Percentiles rank a stretch among this genome's conserved stretches.
phyloP scores from a whole-genome alignment of 73 alveolate genomes.

The Uronychia setigera region DNA sequence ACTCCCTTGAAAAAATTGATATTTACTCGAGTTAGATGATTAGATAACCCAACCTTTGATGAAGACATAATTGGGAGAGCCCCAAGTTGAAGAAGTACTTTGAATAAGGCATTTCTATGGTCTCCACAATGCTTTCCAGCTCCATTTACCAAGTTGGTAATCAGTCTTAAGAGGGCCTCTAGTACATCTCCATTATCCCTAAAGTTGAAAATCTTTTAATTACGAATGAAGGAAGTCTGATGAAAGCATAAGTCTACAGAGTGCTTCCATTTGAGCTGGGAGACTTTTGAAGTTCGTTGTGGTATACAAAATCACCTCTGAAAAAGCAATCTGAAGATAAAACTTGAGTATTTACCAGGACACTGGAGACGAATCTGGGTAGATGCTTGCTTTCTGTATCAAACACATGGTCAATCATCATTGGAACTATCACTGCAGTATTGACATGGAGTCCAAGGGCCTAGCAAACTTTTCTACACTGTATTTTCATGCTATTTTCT shows the following conservation, averaged over 20 bases:
- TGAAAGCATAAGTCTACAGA: constrained; percentile 12
- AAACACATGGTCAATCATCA: constrained; percentile 53
- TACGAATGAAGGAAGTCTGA: constrained; percentile 29
- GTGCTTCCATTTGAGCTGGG: constrained; percentile 14
- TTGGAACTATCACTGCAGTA: constrained; percentile 33
- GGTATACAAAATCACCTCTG: constrained; percentile 27
- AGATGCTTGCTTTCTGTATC: constrained; percentile 50
- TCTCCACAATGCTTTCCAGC: constrained; percentile 37
- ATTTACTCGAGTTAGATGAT: no score
- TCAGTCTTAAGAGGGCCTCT: constrained; percentile 22
- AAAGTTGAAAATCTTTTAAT: background rate
- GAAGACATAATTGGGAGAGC: constrained; percentile 24
- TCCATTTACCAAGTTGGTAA: constrained; percentile 31
- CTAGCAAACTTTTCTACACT: background rate
- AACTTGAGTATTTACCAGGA: background rate
- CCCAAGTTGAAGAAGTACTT: constrained; percentile 43
- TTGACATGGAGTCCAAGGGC: constrained; percentile 32
- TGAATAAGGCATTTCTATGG: constrained; percentile 35
- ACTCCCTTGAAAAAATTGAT: no score
- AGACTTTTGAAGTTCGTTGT: constrained; percentile 20
- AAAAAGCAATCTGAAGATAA: constrained; percentile 20
- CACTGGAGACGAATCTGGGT: constrained; percentile 49
- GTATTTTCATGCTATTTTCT: constrained; percentile 10
- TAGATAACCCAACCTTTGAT: background rate
- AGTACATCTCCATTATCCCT: constrained; percentile 51